These are phyloP conservation scores for Neospermospora avenae DNA, from an alignment of 2,329 filamentous ascomycete genomes.

Conservation along the genomic window DNA sequence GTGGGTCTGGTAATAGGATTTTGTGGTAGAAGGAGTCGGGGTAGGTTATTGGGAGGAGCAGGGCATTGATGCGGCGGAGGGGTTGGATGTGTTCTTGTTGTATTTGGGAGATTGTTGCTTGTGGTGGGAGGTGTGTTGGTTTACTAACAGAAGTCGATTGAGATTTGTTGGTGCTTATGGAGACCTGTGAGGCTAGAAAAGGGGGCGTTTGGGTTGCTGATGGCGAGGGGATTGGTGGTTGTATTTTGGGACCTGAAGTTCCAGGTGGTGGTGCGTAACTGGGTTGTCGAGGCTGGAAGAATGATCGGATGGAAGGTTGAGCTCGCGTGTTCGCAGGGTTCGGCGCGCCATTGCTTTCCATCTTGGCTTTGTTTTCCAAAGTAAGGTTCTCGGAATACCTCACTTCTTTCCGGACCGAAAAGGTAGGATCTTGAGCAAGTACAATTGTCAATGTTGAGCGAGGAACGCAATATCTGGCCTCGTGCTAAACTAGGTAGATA, in stretches of 20 bases:
- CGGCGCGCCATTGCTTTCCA: conserved; percentile 18
- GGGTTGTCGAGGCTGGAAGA: conserved; percentile 52
- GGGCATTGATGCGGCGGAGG: conserved; percentile 61
- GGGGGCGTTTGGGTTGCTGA: not conserved
- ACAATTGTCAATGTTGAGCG: not conserved
- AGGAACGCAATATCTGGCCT: conserved; percentile 8
- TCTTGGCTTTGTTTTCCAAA: not conserved
- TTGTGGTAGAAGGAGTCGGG: conserved; percentile 61
- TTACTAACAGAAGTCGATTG: conserved; percentile 4
- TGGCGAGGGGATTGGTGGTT: not conserved
- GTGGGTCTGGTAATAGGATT: conserved; percentile 47
- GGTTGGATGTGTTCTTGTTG: conserved; percentile 51
- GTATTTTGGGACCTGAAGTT: conserved; percentile 8
- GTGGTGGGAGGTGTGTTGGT: conserved; percentile 35
- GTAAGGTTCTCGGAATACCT: not conserved
- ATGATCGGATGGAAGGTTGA: conserved; percentile 60
- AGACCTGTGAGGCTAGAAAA: conserved; percentile 14
- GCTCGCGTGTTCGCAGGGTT: conserved; percentile 12
- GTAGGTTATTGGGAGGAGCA: conserved; percentile 62
- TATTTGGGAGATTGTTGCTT: conserved; percentile 52
- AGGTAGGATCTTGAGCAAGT: not conserved
- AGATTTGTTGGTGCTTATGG: conserved; percentile 16
- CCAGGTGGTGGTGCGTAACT: conserved; percentile 43
- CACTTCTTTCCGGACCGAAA: not conserved
- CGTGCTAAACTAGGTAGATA: not conserved